A percentile compares a stretch with the other conserved stretches of the same genome.
These are phyloP conservation scores for Flaveria brownii DNA, from an alignment of 129 eudicot genomes.

Conservation along the genomic window DNA sequence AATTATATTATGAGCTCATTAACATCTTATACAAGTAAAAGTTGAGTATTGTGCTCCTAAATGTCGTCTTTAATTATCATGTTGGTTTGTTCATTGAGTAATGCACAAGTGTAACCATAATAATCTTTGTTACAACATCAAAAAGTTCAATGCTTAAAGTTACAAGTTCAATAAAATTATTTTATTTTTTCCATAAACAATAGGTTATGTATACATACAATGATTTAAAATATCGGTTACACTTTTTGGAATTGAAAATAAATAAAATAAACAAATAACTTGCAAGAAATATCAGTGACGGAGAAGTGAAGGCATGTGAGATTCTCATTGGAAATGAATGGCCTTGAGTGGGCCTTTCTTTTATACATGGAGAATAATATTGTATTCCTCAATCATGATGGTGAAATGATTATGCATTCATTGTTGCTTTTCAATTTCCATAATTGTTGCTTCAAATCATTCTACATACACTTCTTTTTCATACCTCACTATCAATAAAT, in stretches of 20 bases:
- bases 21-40: too few species aligned
- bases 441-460: slow-evolving; percentile 24
- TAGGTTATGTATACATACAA: neutral
- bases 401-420: slow-evolving; percentile 21
- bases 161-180: too few species aligned
- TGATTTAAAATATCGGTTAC: neutral
- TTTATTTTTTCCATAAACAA: too few species aligned
- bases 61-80: too few species aligned
- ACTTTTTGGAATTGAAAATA: neutral
- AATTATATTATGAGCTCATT: too few species aligned
- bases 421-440: slow-evolving; percentile 30
- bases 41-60: too few species aligned
- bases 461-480: too few species aligned
- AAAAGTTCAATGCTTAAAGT: too few species aligned
- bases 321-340: slow-evolving; percentile 37
- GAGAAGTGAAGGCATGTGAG: slow-evolving; percentile 33
- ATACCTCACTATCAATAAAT: neutral
- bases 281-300: slow-evolving; percentile 13
- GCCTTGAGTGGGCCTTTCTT: slow-evolving; percentile 19
- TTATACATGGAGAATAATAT: slow-evolving; percentile 25
- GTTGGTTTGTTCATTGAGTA: too few species aligned
- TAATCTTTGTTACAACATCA: too few species aligned
- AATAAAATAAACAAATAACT: neutral
- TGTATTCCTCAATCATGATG: slow-evolving; percentile 27
- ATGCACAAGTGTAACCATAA: too few species aligned